These are phyloP conservation scores for Sapria himalayana DNA, from an alignment of 345 rosid genomes.

Conservation along the genomic window DNA sequence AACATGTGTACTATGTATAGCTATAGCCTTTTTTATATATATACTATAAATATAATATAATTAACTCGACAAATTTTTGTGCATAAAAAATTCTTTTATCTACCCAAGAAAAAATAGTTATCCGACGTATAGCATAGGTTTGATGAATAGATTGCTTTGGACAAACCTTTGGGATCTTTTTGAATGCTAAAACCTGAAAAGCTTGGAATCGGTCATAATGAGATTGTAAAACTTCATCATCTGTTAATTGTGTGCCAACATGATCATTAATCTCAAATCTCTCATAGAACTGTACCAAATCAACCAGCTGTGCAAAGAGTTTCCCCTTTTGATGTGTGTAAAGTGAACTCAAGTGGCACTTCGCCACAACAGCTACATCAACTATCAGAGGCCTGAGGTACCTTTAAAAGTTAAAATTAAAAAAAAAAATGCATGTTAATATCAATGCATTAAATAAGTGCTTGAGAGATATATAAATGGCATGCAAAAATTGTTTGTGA, in stretches of 20 bases:
- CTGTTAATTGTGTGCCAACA: conserved; percentile 76
- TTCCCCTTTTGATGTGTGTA: conserved; percentile 76
- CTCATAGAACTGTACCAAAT: conserved; percentile 86
- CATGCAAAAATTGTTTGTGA: too few relatives aligned
- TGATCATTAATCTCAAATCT: conserved; percentile 97
- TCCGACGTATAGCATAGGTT: too few relatives aligned
- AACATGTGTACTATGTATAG: too few relatives aligned
- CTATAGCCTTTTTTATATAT: too few relatives aligned
- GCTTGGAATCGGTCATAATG: conserved; percentile 79
- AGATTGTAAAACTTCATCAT: conserved; percentile 77
- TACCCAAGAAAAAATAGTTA: too few relatives aligned
- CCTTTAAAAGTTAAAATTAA: conserved; percentile 19
- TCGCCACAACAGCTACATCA: conserved; percentile 85
- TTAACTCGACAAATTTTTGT: too few relatives aligned
- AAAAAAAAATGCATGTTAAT: background rate
- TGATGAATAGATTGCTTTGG: conserved; percentile 1
- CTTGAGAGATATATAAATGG: too few relatives aligned
- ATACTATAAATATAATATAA: too few relatives aligned
- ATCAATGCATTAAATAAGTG: background rate
- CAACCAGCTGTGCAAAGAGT: conserved; percentile 86
- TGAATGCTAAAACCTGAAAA: conserved; percentile 77
- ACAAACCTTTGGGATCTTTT: conserved; percentile 79
- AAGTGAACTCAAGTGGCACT: conserved; percentile 79
- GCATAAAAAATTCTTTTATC: too few relatives aligned
- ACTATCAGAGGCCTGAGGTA: conserved; percentile 92